phyloP scores from a whole-genome alignment of 2,329 filamentous ascomycete species.

The Epichloe hybrida region DNA sequence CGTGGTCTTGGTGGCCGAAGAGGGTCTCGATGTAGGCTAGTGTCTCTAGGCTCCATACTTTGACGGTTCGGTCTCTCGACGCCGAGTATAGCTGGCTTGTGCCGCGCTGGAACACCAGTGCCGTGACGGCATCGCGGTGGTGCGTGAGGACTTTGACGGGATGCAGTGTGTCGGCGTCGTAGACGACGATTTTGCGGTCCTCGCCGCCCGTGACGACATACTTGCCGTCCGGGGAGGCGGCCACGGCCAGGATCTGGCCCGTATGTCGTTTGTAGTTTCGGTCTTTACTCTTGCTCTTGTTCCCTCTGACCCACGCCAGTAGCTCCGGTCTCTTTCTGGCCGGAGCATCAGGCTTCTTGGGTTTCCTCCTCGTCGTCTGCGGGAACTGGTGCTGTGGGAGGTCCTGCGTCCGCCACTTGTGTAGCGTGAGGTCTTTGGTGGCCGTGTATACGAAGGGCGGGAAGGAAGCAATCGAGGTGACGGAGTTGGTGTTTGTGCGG shows the following conservation, averaged over 20 bases:
- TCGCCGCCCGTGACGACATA: constrained; percentile 82
- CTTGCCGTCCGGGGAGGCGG: constrained; percentile 82
- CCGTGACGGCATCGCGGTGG: constrained; percentile 77
- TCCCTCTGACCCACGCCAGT: constrained; percentile 49
- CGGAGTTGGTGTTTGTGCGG: constrained; percentile 61
- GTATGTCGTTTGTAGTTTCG: constrained; percentile 64
- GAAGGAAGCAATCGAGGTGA: constrained; percentile 69
- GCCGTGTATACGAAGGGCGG: constrained; percentile 77
- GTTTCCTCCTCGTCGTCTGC: constrained; percentile 44
- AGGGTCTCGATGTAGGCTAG: constrained; percentile 90
- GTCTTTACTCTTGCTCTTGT: constrained; percentile 46
- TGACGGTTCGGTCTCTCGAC: constrained; percentile 84
- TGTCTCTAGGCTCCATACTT: constrained; percentile 87
- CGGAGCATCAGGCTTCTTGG: constrained; percentile 42
- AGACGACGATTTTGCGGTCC: constrained; percentile 75
- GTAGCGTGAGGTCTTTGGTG: constrained; percentile 69
- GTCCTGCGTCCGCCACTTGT: constrained; percentile 78
- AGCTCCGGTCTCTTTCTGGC: constrained; percentile 49
- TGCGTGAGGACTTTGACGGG: constrained; percentile 79
- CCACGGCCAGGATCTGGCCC: constrained; percentile 67
- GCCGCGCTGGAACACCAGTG: constrained; percentile 70
- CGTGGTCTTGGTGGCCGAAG: constrained; percentile 88
- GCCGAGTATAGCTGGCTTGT: constrained; percentile 89
- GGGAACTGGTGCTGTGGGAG: constrained; percentile 46
- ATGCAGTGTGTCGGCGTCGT: constrained; percentile 67